Base-by-base conservation (phyloP, 2,329 filamentous ascomycete genomes). In the Aureobasidium sp. region DNA sequence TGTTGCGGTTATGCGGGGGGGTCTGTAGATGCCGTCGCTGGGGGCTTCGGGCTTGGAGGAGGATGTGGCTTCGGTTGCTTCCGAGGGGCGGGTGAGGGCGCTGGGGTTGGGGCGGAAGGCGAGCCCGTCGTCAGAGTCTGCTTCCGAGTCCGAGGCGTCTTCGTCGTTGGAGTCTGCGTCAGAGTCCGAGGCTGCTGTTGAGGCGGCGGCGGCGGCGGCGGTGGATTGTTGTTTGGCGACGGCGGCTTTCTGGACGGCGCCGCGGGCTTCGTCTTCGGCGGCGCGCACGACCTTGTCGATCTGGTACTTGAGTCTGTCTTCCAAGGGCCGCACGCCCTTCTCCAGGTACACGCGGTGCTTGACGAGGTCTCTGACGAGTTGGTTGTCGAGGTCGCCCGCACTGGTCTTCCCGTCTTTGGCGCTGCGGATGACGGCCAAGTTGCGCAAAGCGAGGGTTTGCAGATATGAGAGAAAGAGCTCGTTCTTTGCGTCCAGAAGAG, bases 391-490 rank as follows among this genome's bases (percentile, higher is more conserved):
- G 0, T 77, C 71, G 17, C 63, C 66, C n/a, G 25, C 29, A 23
- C 5, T 47, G 8, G 68, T 66, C 35, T 9, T 50, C 40, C 49
- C 49, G 21, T 33, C n/a, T 65, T 73, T 67, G 66, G 75, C 66
- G 67, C 66, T 69, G 13, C 71, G 65, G 4, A 74, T 71, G 15
- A 73, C 69, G 49, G 68, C 69, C 63, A 73, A 57, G 70, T 85
- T 84, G 61, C 89, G 84, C 21, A 97, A 74, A 46, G 94, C 89
- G 4, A 97, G 84, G 69, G 96, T 95, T 69, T 99, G 93, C 0
- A 99, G 80, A 74, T 99, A 99, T 4, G 93, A 93, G 40, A 99
- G 85, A 19, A 99, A 85, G n/a, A 99, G 81, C 71, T 99, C 94
- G 75, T 95, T 97, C 77, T 99, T 99, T 65, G 90, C 85, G 71